Evolutionary conservation across 1,284 basidiomycete genomes (phyloP).

Genomic region (Microbotryomycetes sp.): DNA sequence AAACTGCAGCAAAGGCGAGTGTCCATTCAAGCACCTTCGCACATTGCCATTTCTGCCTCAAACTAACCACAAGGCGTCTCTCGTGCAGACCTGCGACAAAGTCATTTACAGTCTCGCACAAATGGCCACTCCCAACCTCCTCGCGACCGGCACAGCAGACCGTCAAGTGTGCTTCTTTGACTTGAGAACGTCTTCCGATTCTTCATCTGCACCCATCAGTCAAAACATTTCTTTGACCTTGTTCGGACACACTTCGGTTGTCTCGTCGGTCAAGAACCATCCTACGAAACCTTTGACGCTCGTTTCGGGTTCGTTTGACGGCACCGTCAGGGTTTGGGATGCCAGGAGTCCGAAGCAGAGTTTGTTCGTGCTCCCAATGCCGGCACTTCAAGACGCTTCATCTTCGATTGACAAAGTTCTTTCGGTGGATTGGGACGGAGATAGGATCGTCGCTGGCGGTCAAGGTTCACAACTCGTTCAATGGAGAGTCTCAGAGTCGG

Average conservation of each 20-base stretch:
- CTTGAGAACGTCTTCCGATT: constrained; percentile 40
- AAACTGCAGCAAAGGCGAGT: constrained; percentile 42
- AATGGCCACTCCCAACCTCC: constrained; percentile 40
- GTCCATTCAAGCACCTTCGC: neutral
- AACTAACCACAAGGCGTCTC: no score
- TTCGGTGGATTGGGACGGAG: constrained; percentile 66
- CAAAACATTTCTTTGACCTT: constrained; percentile 51
- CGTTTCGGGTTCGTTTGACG: constrained; percentile 74
- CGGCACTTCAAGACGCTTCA: constrained; percentile 27
- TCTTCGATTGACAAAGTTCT: constrained; percentile 32
- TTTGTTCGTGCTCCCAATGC: constrained; percentile 46
- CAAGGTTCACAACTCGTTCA: constrained; percentile 49
- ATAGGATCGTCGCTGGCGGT: constrained; percentile 66
- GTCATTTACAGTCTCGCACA: constrained; percentile 45
- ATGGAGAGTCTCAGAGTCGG: constrained; percentile 16
- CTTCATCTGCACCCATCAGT: constrained; percentile 25
- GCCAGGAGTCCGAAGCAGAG: constrained; percentile 55
- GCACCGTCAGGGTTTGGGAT: constrained; percentile 78
- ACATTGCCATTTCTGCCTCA: neutral
- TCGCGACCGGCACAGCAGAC: constrained; percentile 48
- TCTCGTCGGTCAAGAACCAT: constrained; percentile 59
- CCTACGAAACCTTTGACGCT: constrained; percentile 59
- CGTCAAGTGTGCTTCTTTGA: constrained; percentile 48
- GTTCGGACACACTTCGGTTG: constrained; percentile 59
- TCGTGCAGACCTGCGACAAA: constrained; percentile 38